phyloP scores from a whole-genome alignment of 495 filamentous ascomycete species.

The Penicillium taxi region DNA sequence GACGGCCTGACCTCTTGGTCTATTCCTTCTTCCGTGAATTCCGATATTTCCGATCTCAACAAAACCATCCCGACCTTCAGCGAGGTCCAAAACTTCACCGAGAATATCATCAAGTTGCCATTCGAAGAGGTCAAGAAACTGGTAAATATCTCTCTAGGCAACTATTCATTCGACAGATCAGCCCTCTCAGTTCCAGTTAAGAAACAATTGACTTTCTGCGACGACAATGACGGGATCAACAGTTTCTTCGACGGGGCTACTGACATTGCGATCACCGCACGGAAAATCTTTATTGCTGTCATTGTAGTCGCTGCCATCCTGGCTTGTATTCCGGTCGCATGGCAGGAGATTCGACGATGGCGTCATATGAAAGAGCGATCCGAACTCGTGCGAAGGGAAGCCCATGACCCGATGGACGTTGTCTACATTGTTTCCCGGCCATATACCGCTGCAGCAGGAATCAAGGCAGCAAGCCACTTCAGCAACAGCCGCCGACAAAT shows the following conservation, averaged over 20 bases:
- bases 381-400: conserved; percentile 53
- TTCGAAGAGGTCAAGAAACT: conserved; percentile 69
- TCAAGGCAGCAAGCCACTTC: conserved; percentile 65
- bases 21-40: conserved; percentile 57
- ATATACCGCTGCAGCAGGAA: conserved; percentile 58
- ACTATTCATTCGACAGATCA: conserved; percentile 67
- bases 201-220: conserved; percentile 77
- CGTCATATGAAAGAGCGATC: conserved; percentile 61
- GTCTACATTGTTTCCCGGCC: conserved; percentile 82
- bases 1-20: conserved; percentile 58
- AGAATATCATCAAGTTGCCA: conserved; percentile 61
- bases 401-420: conserved; percentile 76
- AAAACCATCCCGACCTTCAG: conserved; percentile 72
- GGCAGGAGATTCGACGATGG: conserved; percentile 72
- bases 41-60: conserved; percentile 61
- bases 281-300: conserved; percentile 65
- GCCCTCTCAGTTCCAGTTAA: conserved; percentile 75
- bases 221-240: conserved; percentile 72
- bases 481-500: conserved; percentile 58
- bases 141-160: conserved; percentile 56
- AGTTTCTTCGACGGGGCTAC: conserved; percentile 74
- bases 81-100: conserved; percentile 68
- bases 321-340: conserved; percentile 69
- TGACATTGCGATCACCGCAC: conserved; percentile 50
- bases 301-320: conserved; percentile 61